Base-by-base conservation (phyloP, 2,329 filamentous ascomycete genomes). In the Talaromyces sp. region DNA sequence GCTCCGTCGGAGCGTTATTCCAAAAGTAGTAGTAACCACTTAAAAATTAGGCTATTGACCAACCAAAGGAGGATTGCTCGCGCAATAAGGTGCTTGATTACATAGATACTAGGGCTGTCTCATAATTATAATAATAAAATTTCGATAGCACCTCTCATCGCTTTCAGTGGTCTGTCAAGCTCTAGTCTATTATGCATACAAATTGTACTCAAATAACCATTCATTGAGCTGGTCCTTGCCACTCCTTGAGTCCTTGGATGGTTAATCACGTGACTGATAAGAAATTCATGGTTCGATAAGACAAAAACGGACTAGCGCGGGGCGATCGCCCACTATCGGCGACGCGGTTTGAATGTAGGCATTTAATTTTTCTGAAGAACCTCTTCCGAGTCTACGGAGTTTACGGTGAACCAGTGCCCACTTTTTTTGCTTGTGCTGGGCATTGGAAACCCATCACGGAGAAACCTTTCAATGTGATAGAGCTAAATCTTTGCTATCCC, bases 281-380 rank as follows among this genome's bases (percentile, higher is more conserved):
- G 60, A 19, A 50, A 41, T 51, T 24, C 52, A 7, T 41, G 57
- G 57, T 27, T 46, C 57, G 53, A 62, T 62, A 62, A 58, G 61
- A 41, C 58, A 13, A 35, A 58, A 31, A 6, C 3, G 41, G 61
- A 60, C 61, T 62, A 62, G 61, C 55, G 61, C 61, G 61, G 61
- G 61, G 61, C 58, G 43, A 57, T 2, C 26, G 49, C 49, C 49
- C 49, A 55, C 56, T 51, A 58, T 58, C 54, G 21, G 41, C 51
- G 35, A 13, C 53, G 31, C 53, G 38, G 46, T 29, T 41, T 59
- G 13, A 52, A 59, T 52, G 55, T 41, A 55, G 43, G 46, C 50
- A 55, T 38, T 56, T 26, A 56, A 58, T 55, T 57, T 60, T 62
- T 62, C 50, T 62, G 14, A 21, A 10, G 29, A 10, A 55, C 9